Base-by-base conservation (phyloP, 768 basidiomycete species). In the Podaxis sp. region DNA sequence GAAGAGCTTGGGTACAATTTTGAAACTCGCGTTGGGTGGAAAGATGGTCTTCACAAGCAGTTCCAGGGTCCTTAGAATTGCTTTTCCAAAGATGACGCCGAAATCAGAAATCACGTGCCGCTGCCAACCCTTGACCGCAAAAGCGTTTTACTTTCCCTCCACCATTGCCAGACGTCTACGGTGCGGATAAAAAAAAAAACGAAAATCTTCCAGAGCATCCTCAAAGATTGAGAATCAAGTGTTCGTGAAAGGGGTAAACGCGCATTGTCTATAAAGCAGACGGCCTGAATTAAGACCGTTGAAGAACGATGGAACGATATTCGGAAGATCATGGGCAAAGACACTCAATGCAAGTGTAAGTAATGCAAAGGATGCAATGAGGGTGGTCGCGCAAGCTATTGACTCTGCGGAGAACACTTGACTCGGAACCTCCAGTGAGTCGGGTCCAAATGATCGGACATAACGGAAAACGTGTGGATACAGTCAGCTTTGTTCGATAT, bases 321-420 rank as follows among this genome's bases (percentile, higher is more conserved):
- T 44, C 63, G 82, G 32, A 71, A 71, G 9, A 70, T 79, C 11
- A 71, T 74, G 25, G 74, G 76, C 66, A 5, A 84, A 85, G 66
- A 74, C 89, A 37, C 69, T 73, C 36, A 76, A 76, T 4, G 74
- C 74, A 10, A 74, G 74, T 21, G 63, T 56, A 9, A 75, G 73
- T 48, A 82, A 79, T 9, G 83, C 85, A n/a, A 80, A 75, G 63
- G 75, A 78, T 42, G 84, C 85, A 1, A 74, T 90, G 73, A 77
- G 76, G n/a, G 68, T 79, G 5, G 78, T 90, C n/a, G 77, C 82
- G 35, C 72, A 74, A 61, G 82, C 87, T 40, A 81, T 90, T 23
- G 88, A 89, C 61, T 74, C 74, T 57, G 80, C 88, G 64, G 89
- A 88, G 0, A 14, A 28, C 58, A 23, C 65, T 40, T 27, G 66